These are phyloP conservation scores for Suillus brevipes DNA, from an alignment of 768 basidiomycete species.

Conservation along the genomic window DNA sequence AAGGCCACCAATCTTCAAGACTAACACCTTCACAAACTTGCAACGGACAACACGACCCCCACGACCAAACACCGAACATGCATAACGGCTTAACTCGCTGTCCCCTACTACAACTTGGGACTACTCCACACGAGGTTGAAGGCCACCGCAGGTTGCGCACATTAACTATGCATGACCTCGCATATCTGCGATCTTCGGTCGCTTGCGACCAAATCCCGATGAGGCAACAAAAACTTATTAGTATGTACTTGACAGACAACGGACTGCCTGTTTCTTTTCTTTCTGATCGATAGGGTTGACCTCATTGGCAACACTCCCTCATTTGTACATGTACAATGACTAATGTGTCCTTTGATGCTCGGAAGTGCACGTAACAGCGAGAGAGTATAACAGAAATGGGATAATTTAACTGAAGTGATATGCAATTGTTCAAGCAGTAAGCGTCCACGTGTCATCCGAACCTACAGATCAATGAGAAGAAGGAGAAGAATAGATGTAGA, in stretches of 20 bases:
- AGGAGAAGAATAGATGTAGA: not conserved
- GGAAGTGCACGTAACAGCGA: not conserved
- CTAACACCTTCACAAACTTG: too few species aligned
- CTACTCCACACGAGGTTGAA: too few species aligned
- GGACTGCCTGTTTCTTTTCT: not conserved
- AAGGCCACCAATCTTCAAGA: not conserved
- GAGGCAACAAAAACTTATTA: not conserved
- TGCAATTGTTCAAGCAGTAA: not conserved
- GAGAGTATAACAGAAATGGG: not conserved
- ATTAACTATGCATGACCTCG: too few species aligned
- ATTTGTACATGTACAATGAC: not conserved
- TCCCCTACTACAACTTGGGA: too few species aligned
- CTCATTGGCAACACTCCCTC: not conserved
- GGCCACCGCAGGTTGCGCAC: too few species aligned
- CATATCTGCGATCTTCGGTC: too few species aligned
- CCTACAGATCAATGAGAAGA: not conserved
- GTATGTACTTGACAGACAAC: not conserved
- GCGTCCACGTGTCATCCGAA: not conserved
- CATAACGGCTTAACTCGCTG: too few species aligned
- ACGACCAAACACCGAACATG: too few species aligned
- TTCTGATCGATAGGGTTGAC: not conserved
- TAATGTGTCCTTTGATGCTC: not conserved
- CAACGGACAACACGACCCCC: too few species aligned
- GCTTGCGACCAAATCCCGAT: too few species aligned
- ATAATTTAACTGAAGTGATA: not conserved